Conservation (phyloP, 2,329 filamentous ascomycete species). For the Coleophoma crateriformis region DNA sequence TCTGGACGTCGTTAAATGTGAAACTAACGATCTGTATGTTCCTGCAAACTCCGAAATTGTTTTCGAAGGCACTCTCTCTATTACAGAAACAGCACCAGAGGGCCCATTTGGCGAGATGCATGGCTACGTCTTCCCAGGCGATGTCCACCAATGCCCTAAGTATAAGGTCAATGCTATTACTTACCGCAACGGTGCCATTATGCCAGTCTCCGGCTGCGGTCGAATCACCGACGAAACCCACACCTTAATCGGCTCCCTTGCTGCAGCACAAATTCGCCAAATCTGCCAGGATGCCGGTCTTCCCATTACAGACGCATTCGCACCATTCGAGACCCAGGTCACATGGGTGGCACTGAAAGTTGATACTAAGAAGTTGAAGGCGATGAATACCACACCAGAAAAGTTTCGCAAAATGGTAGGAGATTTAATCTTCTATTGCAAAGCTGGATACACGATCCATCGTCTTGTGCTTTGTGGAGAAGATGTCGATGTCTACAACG, state of each 20-base stretch:
- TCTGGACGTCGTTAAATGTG: conserved; percentile 44
- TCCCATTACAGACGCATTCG: conserved; percentile 37
- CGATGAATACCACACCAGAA: conserved; percentile 41
- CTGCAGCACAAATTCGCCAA: conserved; percentile 35
- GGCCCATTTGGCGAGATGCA: conserved; percentile 45
- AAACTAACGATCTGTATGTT: conserved; percentile 42
- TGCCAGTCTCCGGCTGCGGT: conserved; percentile 38
- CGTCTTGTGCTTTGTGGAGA: conserved; percentile 40
- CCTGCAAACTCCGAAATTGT: conserved; percentile 46
- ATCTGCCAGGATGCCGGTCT: conserved; percentile 30
- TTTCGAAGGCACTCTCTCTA: conserved; percentile 41
- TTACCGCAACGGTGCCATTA: conserved; percentile 39
- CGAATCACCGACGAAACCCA: conserved; percentile 38
- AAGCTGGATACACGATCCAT: conserved; percentile 36
- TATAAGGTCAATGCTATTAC: conserved; percentile 42
- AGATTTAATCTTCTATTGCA: conserved; percentile 35
- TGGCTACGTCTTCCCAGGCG: conserved; percentile 37
- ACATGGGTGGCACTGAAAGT: conserved; percentile 48
- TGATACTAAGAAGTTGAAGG: conserved; percentile 49
- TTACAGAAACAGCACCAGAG: conserved; percentile 35
- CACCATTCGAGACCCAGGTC: conserved; percentile 39
- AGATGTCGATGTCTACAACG: conserved; percentile 41
- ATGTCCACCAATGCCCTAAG: conserved; percentile 30
- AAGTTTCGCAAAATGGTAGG: conserved; percentile 35
- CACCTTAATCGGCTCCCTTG: conserved; percentile 34